Evolutionary conservation across 2,329 filamentous ascomycete genomes (phyloP), one percentile per base, ranked within the genome.

Genomic region (Beauveria caledonica): DNA sequence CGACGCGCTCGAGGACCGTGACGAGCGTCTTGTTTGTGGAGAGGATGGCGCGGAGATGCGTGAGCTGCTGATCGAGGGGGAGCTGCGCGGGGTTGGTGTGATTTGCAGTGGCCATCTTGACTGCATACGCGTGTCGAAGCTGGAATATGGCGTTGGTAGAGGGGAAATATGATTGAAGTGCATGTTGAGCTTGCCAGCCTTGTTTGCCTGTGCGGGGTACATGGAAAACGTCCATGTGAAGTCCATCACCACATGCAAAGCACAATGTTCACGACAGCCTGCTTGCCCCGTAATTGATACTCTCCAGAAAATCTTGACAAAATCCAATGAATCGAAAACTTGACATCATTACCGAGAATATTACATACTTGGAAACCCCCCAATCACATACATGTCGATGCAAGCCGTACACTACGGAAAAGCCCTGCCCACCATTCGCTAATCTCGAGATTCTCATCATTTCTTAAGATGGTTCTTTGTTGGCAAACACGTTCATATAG

Each of bases 1-100:
- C 60, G 2, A 68, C 67, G 9, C 68, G 68, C 11, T 63, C 50
- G 9, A 73, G 62, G 5, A 73, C 68, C 3, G 58, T 56, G 50
- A 68, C 36, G 1, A 73, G 67, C 2, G 70, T 72, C 7, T 58
- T 56, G 62, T 73, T 73, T 4, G 64, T 60, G 21, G 64, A 65
- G 10, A 73, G 64, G 5, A 64, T 61, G 25, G 60, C 44, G 9
- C 64, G 64, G 25, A 72, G 67, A 3, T 64, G 61, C 5, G 13
- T 2, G 4, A 70, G 62, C 29, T 73, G 71, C 1, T 66, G 57
- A 39, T 65, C 51, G 1, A 73, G 63, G 0, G 71, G 70, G 3
- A 72, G 62, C 2, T 66, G 66, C 2, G 65, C 62, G 11, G 65
- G 62, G 15, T 67, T 64, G 60, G 62, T 63, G 13, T n/a, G 27